These are phyloP conservation scores for Graphiopsis chlorocephala DNA, from an alignment of 2,329 filamentous ascomycete genomes.

Conservation along the genomic window DNA sequence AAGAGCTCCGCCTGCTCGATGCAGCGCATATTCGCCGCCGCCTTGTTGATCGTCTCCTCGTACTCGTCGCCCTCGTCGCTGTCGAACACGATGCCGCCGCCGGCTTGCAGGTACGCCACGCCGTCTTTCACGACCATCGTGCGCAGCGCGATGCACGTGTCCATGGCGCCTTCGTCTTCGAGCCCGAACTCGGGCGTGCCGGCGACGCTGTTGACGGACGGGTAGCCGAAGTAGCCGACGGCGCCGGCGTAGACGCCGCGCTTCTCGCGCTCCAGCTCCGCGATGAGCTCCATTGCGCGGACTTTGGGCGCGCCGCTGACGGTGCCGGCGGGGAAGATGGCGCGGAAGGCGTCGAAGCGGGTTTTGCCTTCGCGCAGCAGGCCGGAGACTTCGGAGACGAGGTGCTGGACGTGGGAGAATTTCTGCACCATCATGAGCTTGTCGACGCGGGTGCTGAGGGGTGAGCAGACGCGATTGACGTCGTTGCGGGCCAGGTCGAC, in stretches of 20 bases:
- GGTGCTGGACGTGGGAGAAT: conserved; percentile 96
- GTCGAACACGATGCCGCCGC: conserved; percentile 91
- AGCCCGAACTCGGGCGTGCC: conserved; percentile 53
- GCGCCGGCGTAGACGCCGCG: conserved; percentile 92
- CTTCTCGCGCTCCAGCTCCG: conserved; percentile 90
- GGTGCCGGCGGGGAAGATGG: conserved; percentile 95
- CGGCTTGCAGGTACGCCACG: conserved; percentile 83
- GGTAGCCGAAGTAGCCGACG: conserved; percentile 94
- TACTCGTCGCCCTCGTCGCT: conserved; percentile 89
- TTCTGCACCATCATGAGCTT: conserved; percentile 89
- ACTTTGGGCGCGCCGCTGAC: conserved; percentile 96
- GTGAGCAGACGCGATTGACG: conserved; percentile 92
- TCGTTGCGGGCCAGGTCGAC: conserved; percentile 96
- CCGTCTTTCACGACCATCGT: conserved; percentile 95
- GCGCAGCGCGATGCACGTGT: conserved; percentile 76
- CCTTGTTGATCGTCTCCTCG: conserved; percentile 95
- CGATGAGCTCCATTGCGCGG: conserved; percentile 93
- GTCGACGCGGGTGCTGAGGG: conserved; percentile 84
- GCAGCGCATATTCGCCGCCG: conserved; percentile 83
- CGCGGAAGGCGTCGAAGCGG: conserved; percentile 87
- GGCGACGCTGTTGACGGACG: conserved; percentile 57
- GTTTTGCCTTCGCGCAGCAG: conserved; percentile 80
- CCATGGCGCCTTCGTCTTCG: conserved; percentile 77
- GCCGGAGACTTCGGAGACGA: conserved; percentile 93
- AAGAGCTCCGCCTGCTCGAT: conserved; percentile 78